A percentile compares a stretch with the other conserved stretches of the same genome.
Evolutionary conservation across 208 protist species (phyloP).

Genomic region (Crithidia fasciculata): DNA sequence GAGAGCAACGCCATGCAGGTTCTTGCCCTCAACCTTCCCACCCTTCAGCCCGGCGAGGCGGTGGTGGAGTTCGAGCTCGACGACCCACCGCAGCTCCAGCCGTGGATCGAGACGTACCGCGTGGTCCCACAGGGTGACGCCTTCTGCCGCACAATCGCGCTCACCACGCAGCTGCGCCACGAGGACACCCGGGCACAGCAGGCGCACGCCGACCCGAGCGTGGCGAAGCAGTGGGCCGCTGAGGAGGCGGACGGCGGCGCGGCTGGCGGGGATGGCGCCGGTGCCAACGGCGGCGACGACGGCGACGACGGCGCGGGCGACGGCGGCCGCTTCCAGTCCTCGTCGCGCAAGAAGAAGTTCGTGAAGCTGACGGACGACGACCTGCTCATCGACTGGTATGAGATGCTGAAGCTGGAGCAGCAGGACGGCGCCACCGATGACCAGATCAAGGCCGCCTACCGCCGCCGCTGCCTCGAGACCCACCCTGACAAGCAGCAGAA

Average conservation of each 20-base stretch:
- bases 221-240: conserved; percentile 35
- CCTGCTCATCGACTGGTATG: conserved; percentile 85
- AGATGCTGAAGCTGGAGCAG: conserved; percentile 72
- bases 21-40: conserved; percentile 40
- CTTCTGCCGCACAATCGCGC: conserved; percentile 46
- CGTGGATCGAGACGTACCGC: conserved; percentile 36
- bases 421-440: conserved; percentile 71
- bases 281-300: conserved; percentile 33
- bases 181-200: conserved; percentile 48
- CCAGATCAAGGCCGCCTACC: conserved; percentile 89
- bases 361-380: conserved; percentile 86
- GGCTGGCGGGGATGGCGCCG: conserved; percentile 18
- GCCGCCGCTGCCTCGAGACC: conserved; percentile 91
- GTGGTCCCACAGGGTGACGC: conserved; percentile 52
- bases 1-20: conserved; percentile 19
- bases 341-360: conserved; percentile 69
- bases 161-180: conserved; percentile 43
- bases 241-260: conserved; percentile 37
- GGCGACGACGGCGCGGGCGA: conserved; percentile 37
- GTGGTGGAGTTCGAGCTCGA: conserved; percentile 23
- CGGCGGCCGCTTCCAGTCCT: conserved; percentile 45
- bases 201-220: conserved; percentile 54
- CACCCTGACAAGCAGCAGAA: conserved; percentile 96
- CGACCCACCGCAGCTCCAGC: conserved; percentile 20
- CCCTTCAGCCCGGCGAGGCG: conserved; percentile 28